Evolutionary conservation across 2,329 filamentous ascomycete species (phyloP).

Genomic region (Scopulariopsis brevicaulis): DNA sequence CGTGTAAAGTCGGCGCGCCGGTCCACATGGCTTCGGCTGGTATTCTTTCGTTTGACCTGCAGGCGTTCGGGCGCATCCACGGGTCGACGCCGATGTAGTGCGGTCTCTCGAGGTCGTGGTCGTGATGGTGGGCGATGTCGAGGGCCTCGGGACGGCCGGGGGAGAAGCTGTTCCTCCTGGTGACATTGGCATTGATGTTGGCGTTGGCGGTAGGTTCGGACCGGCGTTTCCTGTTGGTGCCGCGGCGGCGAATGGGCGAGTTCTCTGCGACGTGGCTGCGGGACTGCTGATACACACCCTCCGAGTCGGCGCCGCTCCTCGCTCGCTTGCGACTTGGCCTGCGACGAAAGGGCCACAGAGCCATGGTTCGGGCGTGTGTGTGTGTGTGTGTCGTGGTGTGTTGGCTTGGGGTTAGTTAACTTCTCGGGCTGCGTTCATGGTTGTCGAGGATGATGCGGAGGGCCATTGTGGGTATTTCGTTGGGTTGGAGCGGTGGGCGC

Average conservation of each 20-base stretch:
- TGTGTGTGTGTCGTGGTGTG: neutral
- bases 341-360: conserved; percentile 74
- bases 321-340: conserved; percentile 54
- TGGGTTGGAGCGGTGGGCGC: neutral
- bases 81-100: conserved; percentile 6
- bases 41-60: conserved; percentile 2
- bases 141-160: conserved; percentile 46
- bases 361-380: conserved; percentile 52
- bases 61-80: conserved; percentile 9
- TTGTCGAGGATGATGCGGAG: neutral
- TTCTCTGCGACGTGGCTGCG: conserved; percentile 20
- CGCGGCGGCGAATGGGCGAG: conserved; percentile 12
- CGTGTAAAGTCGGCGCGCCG: conserved; percentile 40
- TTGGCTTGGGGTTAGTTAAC: neutral
- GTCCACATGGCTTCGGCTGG: neutral
- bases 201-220: conserved; percentile 30
- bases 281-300: conserved; percentile 20
- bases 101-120: neutral
- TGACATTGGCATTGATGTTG: conserved; percentile 16
- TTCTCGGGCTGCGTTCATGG: neutral
- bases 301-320: conserved; percentile 39
- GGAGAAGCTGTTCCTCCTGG: conserved; percentile 49
- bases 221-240: conserved; percentile 27
- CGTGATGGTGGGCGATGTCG: conserved; percentile 16
- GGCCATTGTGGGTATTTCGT: neutral